Evolutionary conservation across 805 yeast species (phyloP).

Genomic region (Candida dendrica): DNA sequence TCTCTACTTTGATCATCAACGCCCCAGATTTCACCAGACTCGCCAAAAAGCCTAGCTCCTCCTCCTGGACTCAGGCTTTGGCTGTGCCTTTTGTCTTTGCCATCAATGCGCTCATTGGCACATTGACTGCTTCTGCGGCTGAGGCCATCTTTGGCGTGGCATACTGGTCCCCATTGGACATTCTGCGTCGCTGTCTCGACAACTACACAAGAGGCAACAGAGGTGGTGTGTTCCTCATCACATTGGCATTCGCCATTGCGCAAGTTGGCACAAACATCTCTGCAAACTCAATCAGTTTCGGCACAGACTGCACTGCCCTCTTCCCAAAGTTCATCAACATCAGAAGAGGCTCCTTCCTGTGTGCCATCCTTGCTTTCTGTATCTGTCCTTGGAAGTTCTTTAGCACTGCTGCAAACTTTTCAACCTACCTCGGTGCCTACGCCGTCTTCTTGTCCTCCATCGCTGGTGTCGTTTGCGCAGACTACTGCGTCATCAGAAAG

Average conservation of each 20-base stretch:
- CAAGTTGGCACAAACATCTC: constrained; percentile 76
- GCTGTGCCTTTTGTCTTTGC: constrained; percentile 76
- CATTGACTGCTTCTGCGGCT: constrained; percentile 77
- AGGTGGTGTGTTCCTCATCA: constrained; percentile 73
- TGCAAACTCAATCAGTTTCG: constrained; percentile 64
- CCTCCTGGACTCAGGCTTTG: constrained; percentile 50
- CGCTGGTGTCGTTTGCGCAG: constrained; percentile 68
- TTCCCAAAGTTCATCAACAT: constrained; percentile 61
- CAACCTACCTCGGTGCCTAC: constrained; percentile 75
- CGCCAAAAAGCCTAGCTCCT: constrained; percentile 48
- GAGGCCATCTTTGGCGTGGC: constrained; percentile 58
- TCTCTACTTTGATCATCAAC: constrained; percentile 82
- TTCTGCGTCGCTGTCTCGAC: constrained; percentile 52
- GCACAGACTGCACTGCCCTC: constrained; percentile 65
- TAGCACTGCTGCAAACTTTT: constrained; percentile 62
- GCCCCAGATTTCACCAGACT: constrained; percentile 88
- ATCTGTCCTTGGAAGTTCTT: constrained; percentile 83
- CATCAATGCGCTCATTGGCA: constrained; percentile 77
- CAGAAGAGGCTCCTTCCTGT: constrained; percentile 73
- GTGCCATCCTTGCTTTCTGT: constrained; percentile 63
- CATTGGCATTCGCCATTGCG: constrained; percentile 65
- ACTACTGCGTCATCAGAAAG: constrained; percentile 66
- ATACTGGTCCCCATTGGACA: constrained; percentile 78
- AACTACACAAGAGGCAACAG: constrained; percentile 50
- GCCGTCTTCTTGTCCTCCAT: constrained; percentile 77